Percentiles rank a stretch among this genome's conserved stretches.
Evolutionary conservation across 176 grass and related monocot genomes (phyloP).

Genomic region (Musa beccarii): DNA sequence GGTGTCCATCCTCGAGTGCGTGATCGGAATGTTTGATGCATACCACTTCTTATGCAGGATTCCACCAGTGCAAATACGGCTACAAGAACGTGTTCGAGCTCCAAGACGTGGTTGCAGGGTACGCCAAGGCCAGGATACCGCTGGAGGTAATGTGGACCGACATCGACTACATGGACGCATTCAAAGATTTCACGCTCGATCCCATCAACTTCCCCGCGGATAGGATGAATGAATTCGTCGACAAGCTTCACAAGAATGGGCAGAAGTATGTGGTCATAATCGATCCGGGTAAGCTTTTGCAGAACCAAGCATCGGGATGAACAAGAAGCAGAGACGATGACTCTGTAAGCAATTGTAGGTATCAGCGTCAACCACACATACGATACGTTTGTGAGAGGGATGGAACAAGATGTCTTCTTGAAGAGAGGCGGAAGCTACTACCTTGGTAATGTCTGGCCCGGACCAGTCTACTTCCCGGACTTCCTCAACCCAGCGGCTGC

Average conservation of each 20-base stretch:
- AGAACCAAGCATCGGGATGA: no score
- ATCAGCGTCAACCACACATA: conserved; percentile 54
- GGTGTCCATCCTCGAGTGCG: neutral
- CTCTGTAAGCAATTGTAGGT: conserved; percentile 25
- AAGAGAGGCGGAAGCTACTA: conserved; percentile 57
- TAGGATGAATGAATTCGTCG: conserved; percentile 44
- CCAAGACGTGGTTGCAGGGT: conserved; percentile 57
- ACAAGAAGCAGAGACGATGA: no score
- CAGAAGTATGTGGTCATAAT: conserved; percentile 83
- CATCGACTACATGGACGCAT: conserved; percentile 91
- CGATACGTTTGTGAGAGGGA: conserved; percentile 39
- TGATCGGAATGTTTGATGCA: neutral
- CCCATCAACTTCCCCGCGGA: conserved; percentile 56
- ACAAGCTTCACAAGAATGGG: conserved; percentile 51
- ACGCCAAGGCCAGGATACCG: conserved; percentile 62
- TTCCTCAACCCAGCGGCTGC: conserved; percentile 54
- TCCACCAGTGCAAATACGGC: conserved; percentile 74
- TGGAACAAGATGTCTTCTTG: conserved; percentile 56
- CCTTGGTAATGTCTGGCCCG: conserved; percentile 70
- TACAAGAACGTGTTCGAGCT: conserved; percentile 59
- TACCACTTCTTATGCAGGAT: conserved; percentile 33
- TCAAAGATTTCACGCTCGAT: conserved; percentile 74
- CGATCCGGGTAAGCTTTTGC: conserved; percentile 46
- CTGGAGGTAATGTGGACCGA: conserved; percentile 96
- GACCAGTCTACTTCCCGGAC: conserved; percentile 71